Conservation (phyloP, 192 early-diverging fungal species). For the Gonapodya sp. region DNA sequence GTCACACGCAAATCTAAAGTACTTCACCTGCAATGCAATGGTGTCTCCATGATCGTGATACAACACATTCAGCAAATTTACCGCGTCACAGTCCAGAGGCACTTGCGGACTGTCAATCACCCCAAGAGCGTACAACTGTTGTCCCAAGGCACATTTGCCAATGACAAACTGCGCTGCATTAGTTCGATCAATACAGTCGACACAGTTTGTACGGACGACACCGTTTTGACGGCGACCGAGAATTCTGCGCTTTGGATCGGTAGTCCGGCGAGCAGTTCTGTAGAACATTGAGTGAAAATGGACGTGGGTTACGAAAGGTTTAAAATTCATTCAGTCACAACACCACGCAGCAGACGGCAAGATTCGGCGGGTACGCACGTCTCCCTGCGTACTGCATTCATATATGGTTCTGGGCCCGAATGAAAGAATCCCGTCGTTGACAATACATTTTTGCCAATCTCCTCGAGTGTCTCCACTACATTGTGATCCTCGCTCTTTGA, state of each 20-base stretch:
- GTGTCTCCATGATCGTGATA: conserved; percentile 97
- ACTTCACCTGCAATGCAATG: conserved; percentile 59
- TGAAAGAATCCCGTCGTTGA: conserved; percentile 86
- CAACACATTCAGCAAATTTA: conserved; percentile 90
- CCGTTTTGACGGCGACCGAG: conserved; percentile 60
- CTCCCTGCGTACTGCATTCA: conserved; percentile 20
- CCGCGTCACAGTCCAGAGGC: conserved; percentile 85
- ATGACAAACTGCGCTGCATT: conserved; percentile 96
- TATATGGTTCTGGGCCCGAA: conserved; percentile 62
- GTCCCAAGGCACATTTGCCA: conserved; percentile 84
- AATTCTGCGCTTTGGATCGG: conserved; percentile 17
- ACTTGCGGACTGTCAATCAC: conserved; percentile 66
- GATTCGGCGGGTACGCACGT: conserved; percentile 4
- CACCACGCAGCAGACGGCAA: too few species aligned
- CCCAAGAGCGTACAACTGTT: conserved; percentile 84
- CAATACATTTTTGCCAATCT: conserved; percentile 77
- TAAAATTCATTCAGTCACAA: too few species aligned
- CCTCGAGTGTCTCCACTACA: conserved; percentile 80
- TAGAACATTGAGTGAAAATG: too few species aligned
- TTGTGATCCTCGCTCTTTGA: conserved; percentile 83
- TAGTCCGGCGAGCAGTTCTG: background rate
- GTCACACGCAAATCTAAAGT: background rate
- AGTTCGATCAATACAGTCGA: conserved; percentile 96
- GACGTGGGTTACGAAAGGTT: too few species aligned
- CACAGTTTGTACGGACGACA: conserved; percentile 90